These are phyloP conservation scores for Wakefieldia striispora DNA, from an alignment of 768 basidiomycete genomes.

Conservation along the genomic window DNA sequence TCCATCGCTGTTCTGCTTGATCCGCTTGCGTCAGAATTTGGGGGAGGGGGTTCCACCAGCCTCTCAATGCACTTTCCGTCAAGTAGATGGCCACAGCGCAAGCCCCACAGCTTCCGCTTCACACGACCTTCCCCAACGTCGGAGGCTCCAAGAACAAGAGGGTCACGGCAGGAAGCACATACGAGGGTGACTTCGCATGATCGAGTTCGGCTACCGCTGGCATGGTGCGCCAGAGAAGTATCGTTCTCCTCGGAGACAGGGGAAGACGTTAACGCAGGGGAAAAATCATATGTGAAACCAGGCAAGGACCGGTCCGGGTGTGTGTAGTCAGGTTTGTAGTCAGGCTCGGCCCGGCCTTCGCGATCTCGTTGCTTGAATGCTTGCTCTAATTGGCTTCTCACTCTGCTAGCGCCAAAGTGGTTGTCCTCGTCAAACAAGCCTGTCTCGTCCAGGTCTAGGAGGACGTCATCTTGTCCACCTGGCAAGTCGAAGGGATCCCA, in stretches of 20 bases:
- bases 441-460: conserved; percentile 16
- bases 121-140: conserved; percentile 47
- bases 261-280: conserved; percentile 31
- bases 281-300: conserved; percentile 73
- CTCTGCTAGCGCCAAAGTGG: conserved; percentile 10
- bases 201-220: conserved; percentile 28
- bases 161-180: conserved; percentile 66
- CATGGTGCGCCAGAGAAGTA: conserved; percentile 18
- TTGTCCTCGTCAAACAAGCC: conserved; percentile 17
- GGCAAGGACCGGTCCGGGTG: conserved; percentile 54
- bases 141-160: conserved; percentile 53
- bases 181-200: conserved; percentile 46
- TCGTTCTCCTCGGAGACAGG: conserved; percentile 46
- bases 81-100: conserved; percentile 75
- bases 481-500: conserved; percentile 29
- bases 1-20: conserved; percentile 6
- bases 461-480: conserved; percentile 10
- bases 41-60: conserved; percentile 46
- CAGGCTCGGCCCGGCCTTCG: conserved; percentile 26
- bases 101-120: conserved; percentile 58
- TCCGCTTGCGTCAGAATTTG: conserved; percentile 7
- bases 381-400: conserved; percentile 21
- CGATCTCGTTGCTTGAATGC: conserved; percentile 22
- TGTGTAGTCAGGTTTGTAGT: conserved; percentile 61
- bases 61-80: conserved; percentile 72